A percentile compares a stretch with the other conserved stretches of the same genome.
Conservation (phyloP, 2,329 filamentous ascomycete genomes). For the Diaporthe capsici region DNA sequence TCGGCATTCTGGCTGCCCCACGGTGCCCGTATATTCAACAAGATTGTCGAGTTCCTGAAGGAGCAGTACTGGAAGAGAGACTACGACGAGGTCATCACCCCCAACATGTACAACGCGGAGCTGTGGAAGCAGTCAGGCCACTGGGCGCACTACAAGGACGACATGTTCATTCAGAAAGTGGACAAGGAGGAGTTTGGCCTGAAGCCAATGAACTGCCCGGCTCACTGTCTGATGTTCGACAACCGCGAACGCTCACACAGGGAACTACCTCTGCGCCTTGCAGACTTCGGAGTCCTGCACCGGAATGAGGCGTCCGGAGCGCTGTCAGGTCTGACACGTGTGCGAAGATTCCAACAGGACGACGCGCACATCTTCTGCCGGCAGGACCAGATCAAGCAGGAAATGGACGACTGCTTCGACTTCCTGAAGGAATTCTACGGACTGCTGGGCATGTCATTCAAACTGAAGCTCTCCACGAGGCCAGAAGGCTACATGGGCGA, state of each 20-base stretch:
- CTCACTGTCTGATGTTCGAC: constrained; percentile 90
- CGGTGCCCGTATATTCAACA: constrained; percentile 94
- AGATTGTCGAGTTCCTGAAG: constrained; percentile 84
- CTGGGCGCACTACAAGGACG: constrained; percentile 93
- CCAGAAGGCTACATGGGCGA: constrained; percentile 91
- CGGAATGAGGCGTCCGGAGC: constrained; percentile 96
- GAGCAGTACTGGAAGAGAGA: constrained; percentile 93
- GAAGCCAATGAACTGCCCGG: constrained; percentile 99
- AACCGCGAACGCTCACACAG: constrained; percentile 88
- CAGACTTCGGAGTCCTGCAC: constrained; percentile 96
- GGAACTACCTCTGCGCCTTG: constrained; percentile 91
- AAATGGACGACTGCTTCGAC: constrained; percentile 88
- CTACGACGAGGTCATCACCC: constrained; percentile 95
- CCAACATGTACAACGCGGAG: constrained; percentile 95
- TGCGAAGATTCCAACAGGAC: constrained; percentile 95
- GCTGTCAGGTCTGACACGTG: constrained; percentile 89
- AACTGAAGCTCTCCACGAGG: constrained; percentile 92
- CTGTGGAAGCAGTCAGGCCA: constrained; percentile 97
- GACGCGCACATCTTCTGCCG: constrained; percentile 97
- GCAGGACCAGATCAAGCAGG: constrained; percentile 79
- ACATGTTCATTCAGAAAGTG: constrained; percentile 84
- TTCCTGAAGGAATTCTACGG: constrained; percentile 84
- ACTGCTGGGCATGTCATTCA: constrained; percentile 90
- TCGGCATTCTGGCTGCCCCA: constrained; percentile 94
- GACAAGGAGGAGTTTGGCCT: constrained; percentile 84